Base-by-base conservation (phyloP, 495 filamentous ascomycete species). In the Neurospora intermedia region DNA sequence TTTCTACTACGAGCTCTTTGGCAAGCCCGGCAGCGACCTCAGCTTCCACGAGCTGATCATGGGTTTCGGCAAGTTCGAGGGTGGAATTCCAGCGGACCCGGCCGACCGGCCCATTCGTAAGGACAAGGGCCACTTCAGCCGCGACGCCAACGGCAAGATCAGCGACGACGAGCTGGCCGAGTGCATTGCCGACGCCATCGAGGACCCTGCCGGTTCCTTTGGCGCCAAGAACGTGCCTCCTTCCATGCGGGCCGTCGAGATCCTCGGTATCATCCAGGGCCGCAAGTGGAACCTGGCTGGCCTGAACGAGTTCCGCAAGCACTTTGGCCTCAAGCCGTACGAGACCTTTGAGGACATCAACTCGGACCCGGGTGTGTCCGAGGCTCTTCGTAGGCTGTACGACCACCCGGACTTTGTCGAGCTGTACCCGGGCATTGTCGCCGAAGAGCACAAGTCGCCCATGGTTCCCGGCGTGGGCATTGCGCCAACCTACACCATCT, bases 341-440 rank as follows among this genome's bases (percentile, higher is more conserved):
- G 85, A 90, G 75, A 91, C 87, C 0, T 97, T 97, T 71, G 91
- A 94, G 74, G 91, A 93, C 72, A 96, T 97, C 84, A 97, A 94
- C 77, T 84, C 88, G 0, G 90, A 97, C 77, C 89, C 89, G 8
- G 86, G 88, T n/a, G 88, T 96, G 40, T 87, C 89, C 13, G 86
- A 92, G 23, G 86, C 90, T 70, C 87, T 97, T 13, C 89, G 87
- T 69, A 87, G 90, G 71, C 84, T 97, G 40, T 97, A 97, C 78
- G 91, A 93, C 69, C 87, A 89, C 72, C 92, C 92, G 0, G 81
- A 83, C 54, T 78, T 87, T 70, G 93, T 94, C 13, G 93, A 96
- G 80, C 83, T 96, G 4, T 96, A 96, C 77, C 91, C 93, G 2
- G 93, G 94, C 20, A 78, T 97, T 13, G 90, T 94, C 8, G 91